Percentiles rank a stretch among this genome's conserved stretches.
phyloP scores from a whole-genome alignment of 2,329 filamentous ascomycete genomes.

The Allantophomopsis lycopodina region DNA sequence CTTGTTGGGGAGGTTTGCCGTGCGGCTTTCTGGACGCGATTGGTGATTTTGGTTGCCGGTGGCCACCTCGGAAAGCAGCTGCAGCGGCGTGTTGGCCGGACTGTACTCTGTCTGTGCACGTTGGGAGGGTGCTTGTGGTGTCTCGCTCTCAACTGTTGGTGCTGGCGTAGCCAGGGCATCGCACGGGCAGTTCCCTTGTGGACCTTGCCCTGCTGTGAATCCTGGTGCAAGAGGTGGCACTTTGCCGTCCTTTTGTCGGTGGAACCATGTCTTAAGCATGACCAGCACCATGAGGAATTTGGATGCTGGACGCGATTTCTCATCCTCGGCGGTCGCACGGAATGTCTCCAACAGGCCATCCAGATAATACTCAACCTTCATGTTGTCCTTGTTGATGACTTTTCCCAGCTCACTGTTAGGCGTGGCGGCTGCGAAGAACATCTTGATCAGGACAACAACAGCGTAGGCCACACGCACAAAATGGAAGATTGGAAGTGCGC shows the following conservation, averaged over 20 bases:
- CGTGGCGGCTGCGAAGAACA: constrained; percentile 45
- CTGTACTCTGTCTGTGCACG: constrained; percentile 10
- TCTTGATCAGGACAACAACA: constrained; percentile 42
- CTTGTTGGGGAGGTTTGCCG: constrained; percentile 8
- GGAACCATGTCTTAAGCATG: constrained; percentile 53
- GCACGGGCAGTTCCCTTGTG: not conserved
- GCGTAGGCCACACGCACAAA: constrained; percentile 41
- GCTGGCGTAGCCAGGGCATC: not conserved
- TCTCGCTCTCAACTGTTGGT: not conserved
- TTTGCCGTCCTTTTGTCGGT: constrained; percentile 16
- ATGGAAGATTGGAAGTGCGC: constrained; percentile 32
- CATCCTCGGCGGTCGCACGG: constrained; percentile 43
- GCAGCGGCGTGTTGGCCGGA: constrained; percentile 20
- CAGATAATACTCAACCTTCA: constrained; percentile 53
- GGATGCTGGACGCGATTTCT: constrained; percentile 48
- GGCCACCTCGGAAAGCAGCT: constrained; percentile 25
- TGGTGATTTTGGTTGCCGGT: constrained; percentile 16
- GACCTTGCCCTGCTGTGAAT: not conserved
- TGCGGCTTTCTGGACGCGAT: constrained; percentile 7
- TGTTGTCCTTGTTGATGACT: constrained; percentile 52
- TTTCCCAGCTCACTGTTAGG: constrained; percentile 54
- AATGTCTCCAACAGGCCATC: constrained; percentile 59
- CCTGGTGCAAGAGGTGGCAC: not conserved
- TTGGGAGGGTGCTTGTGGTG: constrained; percentile 4
- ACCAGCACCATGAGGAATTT: constrained; percentile 60